phyloP scores from a whole-genome alignment of 2,329 filamentous ascomycete genomes.

The Verticillium alfalfae region DNA sequence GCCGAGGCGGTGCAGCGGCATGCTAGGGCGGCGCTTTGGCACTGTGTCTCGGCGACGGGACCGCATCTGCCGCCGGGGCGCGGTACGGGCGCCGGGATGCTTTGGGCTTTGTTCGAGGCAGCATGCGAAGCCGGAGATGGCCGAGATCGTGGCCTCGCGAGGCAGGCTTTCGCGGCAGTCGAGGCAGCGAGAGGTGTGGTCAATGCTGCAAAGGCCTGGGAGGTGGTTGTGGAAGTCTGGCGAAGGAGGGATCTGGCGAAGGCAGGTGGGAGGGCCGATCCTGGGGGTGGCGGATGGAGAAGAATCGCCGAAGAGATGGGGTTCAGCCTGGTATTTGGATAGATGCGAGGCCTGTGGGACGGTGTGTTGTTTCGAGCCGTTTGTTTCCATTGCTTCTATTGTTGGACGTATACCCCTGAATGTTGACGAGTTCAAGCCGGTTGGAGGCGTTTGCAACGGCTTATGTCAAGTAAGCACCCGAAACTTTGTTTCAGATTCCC shows the following conservation, averaged over 20 bases:
- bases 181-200: constrained; percentile 6
- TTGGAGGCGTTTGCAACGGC: background rate
- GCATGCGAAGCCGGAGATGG: constrained; percentile 10
- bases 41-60: constrained; percentile 7
- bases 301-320: constrained; percentile 9
- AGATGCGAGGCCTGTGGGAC: background rate
- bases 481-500: too few relatives aligned
- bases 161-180: constrained; percentile 10
- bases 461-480: too few relatives aligned
- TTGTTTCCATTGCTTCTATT: background rate
- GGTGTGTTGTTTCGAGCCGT: background rate
- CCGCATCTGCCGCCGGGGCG: background rate
- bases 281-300: constrained; percentile 8
- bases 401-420: background rate
- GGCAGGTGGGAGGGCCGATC: constrained; percentile 6
- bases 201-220: constrained; percentile 10
- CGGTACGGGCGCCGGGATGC: constrained; percentile 6
- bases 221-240: constrained; percentile 10
- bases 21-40: constrained; percentile 10
- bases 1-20: constrained; percentile 10
- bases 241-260: constrained; percentile 9
- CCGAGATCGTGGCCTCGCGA: constrained; percentile 9
- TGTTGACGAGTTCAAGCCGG: background rate
- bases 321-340: constrained; percentile 10
- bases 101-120: constrained; percentile 10